Percentiles rank a stretch among this genome's conserved stretches.
Conservation (phyloP, 192 early-diverging fungal species). For the Cladochytrium replicatum region DNA sequence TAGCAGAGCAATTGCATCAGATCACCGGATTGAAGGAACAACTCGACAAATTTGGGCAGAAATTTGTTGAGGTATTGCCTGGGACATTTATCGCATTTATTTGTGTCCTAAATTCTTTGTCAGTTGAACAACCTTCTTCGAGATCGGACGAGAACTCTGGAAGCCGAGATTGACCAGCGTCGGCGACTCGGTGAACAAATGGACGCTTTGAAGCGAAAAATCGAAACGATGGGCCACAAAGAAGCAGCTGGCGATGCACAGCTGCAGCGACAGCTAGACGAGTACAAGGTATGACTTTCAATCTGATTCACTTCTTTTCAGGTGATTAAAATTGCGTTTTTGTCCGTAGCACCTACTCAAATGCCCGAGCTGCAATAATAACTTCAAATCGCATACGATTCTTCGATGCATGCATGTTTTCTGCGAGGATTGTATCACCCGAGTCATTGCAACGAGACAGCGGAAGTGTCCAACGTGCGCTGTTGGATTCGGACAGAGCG, state of each 20-base stretch:
- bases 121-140: conserved; percentile 46
- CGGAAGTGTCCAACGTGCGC: conserved; percentile 89
- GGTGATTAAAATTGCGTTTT: background rate
- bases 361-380: conserved; percentile 76
- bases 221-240: conserved; percentile 56
- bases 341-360: conserved; percentile 64
- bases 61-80: conserved; percentile 46
- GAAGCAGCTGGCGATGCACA: conserved; percentile 41
- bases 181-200: conserved; percentile 49
- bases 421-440: too few relatives aligned
- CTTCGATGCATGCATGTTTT: conserved; percentile 92
- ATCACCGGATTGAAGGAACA: conserved; percentile 53
- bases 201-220: conserved; percentile 41
- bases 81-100: conserved; percentile 1
- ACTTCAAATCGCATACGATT: conserved; percentile 77
- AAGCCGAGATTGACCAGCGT: conserved; percentile 46
- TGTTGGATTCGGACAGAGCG: conserved; percentile 70
- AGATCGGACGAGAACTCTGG: conserved; percentile 52
- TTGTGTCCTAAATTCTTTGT: too few relatives aligned
- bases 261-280: conserved; percentile 39
- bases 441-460: too few relatives aligned
- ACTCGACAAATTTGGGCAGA: conserved; percentile 39
- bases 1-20: conserved; percentile 50
- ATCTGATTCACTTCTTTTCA: too few relatives aligned
- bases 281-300: conserved; percentile 41